These are phyloP conservation scores for Mycena filopes DNA, from an alignment of 768 basidiomycete species.

Conservation along the genomic window DNA sequence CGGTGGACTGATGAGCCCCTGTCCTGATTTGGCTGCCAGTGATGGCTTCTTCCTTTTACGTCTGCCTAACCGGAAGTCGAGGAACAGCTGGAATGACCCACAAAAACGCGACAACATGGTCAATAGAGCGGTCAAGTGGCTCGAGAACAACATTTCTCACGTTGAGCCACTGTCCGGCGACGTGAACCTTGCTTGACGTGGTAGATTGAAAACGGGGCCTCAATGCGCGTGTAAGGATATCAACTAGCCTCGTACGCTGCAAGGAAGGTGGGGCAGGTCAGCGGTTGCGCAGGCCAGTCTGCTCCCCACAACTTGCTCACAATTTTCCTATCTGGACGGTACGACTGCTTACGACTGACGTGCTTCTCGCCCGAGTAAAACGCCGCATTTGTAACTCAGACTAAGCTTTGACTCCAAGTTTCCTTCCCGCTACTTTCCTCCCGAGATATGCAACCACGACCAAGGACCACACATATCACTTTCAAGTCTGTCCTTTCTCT, in stretches of 20 bases:
- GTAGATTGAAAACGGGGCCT: background rate
- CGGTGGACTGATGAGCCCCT: too few species aligned
- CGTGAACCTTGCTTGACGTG: slow-evolving; percentile 11
- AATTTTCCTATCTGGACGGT: background rate
- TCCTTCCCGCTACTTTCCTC: slow-evolving; percentile 2
- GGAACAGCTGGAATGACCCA: background rate
- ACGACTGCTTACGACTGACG: slow-evolving; percentile 1
- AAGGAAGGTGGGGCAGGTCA: too few species aligned
- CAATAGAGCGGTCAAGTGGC: slow-evolving; percentile 1
- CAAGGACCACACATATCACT: slow-evolving; percentile 40
- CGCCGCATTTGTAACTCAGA: slow-evolving; percentile 21
- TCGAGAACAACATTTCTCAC: background rate
- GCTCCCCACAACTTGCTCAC: too few species aligned
- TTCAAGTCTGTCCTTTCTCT: slow-evolving; percentile 48
- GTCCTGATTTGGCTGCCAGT: too few species aligned
- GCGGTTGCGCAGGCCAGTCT: too few species aligned
- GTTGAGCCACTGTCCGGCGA: background rate
- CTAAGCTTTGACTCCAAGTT: background rate
- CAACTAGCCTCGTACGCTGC: too few species aligned
- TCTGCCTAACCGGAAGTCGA: too few species aligned
- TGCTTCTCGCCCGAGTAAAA: slow-evolving; percentile 16
- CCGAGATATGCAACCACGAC: slow-evolving; percentile 41
- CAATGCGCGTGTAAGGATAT: background rate
- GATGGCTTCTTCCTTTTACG: too few species aligned
- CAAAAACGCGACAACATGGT: background rate